phyloP scores from a whole-genome alignment of 345 rosid genomes.

The Moricandia moricandioides region DNA sequence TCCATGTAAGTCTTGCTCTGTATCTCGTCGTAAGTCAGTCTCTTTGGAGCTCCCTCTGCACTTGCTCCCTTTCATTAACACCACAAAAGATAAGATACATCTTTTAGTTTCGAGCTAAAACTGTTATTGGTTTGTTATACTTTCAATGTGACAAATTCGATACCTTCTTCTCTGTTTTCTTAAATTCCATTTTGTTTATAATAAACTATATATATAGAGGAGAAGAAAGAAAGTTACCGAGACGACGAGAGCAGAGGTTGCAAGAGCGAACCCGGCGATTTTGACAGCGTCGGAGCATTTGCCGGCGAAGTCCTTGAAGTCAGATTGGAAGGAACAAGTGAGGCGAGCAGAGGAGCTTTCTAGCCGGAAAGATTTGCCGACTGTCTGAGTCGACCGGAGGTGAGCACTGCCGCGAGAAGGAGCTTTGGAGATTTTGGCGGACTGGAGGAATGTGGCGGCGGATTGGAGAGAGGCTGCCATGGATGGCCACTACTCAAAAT shows the following conservation, averaged over 20 bases:
- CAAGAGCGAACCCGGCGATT: slow-evolving; percentile 85
- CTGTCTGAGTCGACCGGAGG: slow-evolving; percentile 49
- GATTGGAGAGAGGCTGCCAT: slow-evolving; percentile 96
- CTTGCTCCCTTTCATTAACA: slow-evolving; percentile 48
- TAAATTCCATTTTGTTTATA: no score
- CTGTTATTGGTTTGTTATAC: no score
- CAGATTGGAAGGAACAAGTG: slow-evolving; percentile 73
- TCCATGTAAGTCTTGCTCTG: slow-evolving; percentile 97
- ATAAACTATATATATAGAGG: no score
- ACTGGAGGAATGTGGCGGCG: slow-evolving; percentile 82
- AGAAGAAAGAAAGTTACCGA: slow-evolving; percentile 54
- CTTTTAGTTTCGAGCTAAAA: no score
- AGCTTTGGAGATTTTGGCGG: slow-evolving; percentile 54
- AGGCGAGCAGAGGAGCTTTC: slow-evolving; percentile 55
- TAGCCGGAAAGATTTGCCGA: slow-evolving; percentile 59
- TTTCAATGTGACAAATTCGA: no score
- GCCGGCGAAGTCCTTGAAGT: slow-evolving; percentile 64
- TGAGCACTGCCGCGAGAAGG: slow-evolving; percentile 42
- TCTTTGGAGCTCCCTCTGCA: slow-evolving; percentile 88
- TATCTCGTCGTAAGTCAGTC: slow-evolving; percentile 86
- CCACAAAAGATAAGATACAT: no score
- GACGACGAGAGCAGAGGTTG: slow-evolving; percentile 89
- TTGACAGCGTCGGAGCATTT: slow-evolving; percentile 73
- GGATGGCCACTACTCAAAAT: slow-evolving; percentile 31
- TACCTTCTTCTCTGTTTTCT: no score